phyloP scores from a whole-genome alignment of 2,329 filamentous ascomycete species.

The Cercospora janseana region DNA sequence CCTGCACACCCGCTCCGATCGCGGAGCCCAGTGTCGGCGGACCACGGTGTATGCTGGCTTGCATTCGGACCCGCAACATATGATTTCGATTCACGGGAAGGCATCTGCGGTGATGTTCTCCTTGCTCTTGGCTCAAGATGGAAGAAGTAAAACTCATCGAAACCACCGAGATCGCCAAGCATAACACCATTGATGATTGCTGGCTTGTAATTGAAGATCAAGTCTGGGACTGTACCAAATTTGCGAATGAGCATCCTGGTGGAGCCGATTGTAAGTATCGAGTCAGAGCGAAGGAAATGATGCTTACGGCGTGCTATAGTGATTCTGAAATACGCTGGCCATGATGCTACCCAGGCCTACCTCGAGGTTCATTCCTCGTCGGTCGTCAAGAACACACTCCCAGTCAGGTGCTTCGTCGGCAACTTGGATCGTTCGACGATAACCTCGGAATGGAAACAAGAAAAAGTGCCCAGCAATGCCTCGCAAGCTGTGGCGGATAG shows the following conservation, averaged over 20 bases:
- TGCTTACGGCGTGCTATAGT: constrained; percentile 32
- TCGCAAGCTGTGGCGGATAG: constrained; percentile 24
- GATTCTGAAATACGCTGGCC: constrained; percentile 51
- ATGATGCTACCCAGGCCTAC: constrained; percentile 55
- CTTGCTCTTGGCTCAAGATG: constrained; percentile 17
- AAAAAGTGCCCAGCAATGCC: constrained; percentile 14
- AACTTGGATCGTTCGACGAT: constrained; percentile 32
- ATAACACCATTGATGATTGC: constrained; percentile 32
- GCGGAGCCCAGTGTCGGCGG: too few relatives aligned
- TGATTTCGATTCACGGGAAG: too few relatives aligned
- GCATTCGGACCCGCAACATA: too few relatives aligned
- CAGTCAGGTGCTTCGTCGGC: constrained; percentile 42
- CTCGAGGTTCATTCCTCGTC: constrained; percentile 51
- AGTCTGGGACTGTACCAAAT: constrained; percentile 65
- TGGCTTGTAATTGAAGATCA: constrained; percentile 67
- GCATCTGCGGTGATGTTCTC: too few relatives aligned
- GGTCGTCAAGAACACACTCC: constrained; percentile 42
- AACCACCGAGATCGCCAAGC: constrained; percentile 25
- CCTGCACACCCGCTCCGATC: too few relatives aligned
- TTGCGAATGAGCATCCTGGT: constrained; percentile 59
- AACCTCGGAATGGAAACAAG: constrained; percentile 18
- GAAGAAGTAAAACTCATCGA: constrained; percentile 21
- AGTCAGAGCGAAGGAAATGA: not conserved
- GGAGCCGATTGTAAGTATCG: constrained; percentile 50
- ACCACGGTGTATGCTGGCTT: too few relatives aligned